Evolutionary conservation across 139 green algal species (phyloP).

Genomic region (Eudorina sp.): DNA sequence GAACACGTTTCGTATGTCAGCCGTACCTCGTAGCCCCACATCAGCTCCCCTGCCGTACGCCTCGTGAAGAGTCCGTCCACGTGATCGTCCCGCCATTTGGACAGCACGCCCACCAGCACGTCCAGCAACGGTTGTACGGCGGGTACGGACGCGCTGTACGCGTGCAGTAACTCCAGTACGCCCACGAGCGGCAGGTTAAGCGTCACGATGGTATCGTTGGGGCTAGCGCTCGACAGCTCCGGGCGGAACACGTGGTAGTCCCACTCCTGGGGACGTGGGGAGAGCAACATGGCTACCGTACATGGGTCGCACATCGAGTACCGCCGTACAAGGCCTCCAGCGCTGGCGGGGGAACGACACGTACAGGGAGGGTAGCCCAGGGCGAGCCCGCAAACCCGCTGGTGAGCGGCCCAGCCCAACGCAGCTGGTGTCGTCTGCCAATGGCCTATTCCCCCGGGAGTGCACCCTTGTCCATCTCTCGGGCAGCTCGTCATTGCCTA

Average conservation of each 20-base stretch:
- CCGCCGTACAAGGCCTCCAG: no score
- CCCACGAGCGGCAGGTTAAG: slow-evolving; percentile 61
- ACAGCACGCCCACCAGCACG: slow-evolving; percentile 32
- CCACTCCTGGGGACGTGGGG: slow-evolving; percentile 33
- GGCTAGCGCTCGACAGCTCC: not conserved
- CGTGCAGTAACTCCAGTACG: slow-evolving; percentile 51
- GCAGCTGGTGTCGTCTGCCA: no score
- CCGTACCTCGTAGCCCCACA: slow-evolving; percentile 57
- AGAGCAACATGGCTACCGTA: not conserved
- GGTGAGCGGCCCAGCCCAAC: no score
- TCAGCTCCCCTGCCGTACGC: slow-evolving; percentile 47
- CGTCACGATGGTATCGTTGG: slow-evolving; percentile 35
- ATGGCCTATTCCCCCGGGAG: not conserved
- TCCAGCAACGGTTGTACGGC: slow-evolving; percentile 26
- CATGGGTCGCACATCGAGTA: not conserved
- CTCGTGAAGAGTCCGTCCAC: slow-evolving; percentile 53
- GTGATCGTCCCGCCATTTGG: slow-evolving; percentile 19
- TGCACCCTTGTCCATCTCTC: not conserved
- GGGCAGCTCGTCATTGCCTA: not conserved
- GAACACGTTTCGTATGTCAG: no score
- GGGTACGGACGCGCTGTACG: not conserved
- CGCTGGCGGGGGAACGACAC: no score
- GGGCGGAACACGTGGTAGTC: slow-evolving; percentile 46
- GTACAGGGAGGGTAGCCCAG: no score
- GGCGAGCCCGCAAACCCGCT: no score